Percentiles rank a stretch among this genome's conserved stretches.
Conservation (phyloP, 169 alveolate species). For the Eimeria zaria region DNA sequence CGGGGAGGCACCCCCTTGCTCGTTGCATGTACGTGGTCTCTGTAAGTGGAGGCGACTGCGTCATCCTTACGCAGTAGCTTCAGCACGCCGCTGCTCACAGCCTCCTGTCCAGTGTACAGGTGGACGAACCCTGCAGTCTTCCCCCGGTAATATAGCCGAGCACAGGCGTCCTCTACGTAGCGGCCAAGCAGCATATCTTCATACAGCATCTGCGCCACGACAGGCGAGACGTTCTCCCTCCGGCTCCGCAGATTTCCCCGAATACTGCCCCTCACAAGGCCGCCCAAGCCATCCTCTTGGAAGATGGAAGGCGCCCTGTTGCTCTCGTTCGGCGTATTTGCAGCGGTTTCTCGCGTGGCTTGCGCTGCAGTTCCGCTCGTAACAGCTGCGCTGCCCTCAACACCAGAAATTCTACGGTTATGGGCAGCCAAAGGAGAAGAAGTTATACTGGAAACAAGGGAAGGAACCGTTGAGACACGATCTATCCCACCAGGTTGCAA, state of each 20-base stretch:
- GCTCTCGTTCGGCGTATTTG: neutral
- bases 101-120: conserved; percentile 95
- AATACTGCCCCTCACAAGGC: conserved; percentile 57
- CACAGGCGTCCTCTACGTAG: conserved; percentile 93
- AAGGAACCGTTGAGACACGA: conserved; percentile 39
- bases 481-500: neutral
- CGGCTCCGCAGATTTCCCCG: conserved; percentile 43
- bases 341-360: conserved; percentile 6
- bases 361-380: neutral
- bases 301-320: neutral
- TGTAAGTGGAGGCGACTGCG: conserved; percentile 92
- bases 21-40: conserved; percentile 95
- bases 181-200: conserved; percentile 92
- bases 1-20: conserved; percentile 93
- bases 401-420: neutral
- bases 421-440: neutral
- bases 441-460: neutral
- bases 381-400: neutral
- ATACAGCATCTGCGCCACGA: conserved; percentile 90
- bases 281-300: conserved; percentile 54
- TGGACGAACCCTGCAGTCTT: conserved; percentile 94
- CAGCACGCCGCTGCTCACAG: conserved; percentile 93
- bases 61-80: conserved; percentile 92
- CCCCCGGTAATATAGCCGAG: conserved; percentile 92
- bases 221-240: conserved; percentile 77